phyloP scores from a whole-genome alignment of 129 eudicot species.

The Kitagawia praeruptora region DNA sequence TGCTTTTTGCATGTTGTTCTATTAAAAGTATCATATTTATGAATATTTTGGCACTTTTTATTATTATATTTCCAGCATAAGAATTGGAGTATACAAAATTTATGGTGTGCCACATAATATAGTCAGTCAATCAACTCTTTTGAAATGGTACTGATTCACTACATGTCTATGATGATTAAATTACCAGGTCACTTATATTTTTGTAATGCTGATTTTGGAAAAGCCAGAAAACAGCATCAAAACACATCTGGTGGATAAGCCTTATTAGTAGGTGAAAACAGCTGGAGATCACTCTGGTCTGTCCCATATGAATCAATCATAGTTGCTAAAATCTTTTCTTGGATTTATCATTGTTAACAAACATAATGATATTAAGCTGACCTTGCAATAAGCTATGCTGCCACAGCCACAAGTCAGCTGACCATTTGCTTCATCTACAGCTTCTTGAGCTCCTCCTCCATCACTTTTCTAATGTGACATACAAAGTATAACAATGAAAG shows the following conservation, averaged over 20 bases:
- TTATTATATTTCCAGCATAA: too few relatives aligned
- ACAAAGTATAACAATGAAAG: background rate
- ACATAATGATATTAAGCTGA: slow-evolving; percentile 14
- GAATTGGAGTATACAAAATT: background rate
- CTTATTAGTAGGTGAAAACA: too few relatives aligned
- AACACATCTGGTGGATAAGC: too few relatives aligned
- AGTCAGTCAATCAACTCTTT: too few relatives aligned
- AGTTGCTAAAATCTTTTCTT: background rate
- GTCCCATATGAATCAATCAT: background rate
- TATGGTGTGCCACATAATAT: too few relatives aligned
- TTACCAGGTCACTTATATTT: too few relatives aligned
- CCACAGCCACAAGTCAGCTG: slow-evolving; percentile 71
- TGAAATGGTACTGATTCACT: background rate
- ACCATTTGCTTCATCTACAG: too few relatives aligned
- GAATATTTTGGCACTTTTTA: background rate
- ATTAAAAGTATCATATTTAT: background rate
- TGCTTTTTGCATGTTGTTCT: background rate
- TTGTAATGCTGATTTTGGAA: too few relatives aligned
- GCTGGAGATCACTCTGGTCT: too few relatives aligned
- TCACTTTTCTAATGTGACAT: slow-evolving; percentile 57
- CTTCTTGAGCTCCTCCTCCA: slow-evolving; percentile 89
- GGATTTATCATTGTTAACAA: background rate
- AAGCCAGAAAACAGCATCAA: too few relatives aligned
- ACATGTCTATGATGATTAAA: background rate
- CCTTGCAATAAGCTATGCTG: slow-evolving; percentile 86